phyloP scores from a whole-genome alignment of 2,329 filamentous ascomycete genomes.

The Dothistroma pini region DNA sequence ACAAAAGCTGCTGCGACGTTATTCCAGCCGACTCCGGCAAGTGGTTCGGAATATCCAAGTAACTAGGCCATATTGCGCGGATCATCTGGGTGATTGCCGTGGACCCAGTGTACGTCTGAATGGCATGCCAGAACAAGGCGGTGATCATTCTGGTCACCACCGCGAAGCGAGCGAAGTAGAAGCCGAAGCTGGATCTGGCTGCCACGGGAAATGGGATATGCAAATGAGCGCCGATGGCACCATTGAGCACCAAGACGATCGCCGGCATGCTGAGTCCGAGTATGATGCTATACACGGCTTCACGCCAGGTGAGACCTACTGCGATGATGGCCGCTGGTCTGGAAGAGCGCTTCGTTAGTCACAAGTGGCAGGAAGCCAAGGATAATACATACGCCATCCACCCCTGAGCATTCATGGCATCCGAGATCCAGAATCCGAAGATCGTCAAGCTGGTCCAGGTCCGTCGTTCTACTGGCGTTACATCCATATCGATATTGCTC shows the following conservation, averaged over 20 bases:
- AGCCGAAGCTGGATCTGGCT: slow-evolving; percentile 54
- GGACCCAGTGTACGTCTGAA: slow-evolving; percentile 62
- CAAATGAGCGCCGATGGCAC: slow-evolving; percentile 48
- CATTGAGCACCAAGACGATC: slow-evolving; percentile 33
- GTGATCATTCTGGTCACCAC: slow-evolving; percentile 53
- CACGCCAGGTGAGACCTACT: slow-evolving; percentile 43
- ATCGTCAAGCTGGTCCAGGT: slow-evolving; percentile 45
- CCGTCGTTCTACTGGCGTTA: slow-evolving; percentile 44
- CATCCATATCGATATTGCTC: slow-evolving; percentile 47
- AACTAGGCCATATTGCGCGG: slow-evolving; percentile 57
- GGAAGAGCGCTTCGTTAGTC: neutral
- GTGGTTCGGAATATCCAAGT: slow-evolving; percentile 50
- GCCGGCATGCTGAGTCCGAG: slow-evolving; percentile 34
- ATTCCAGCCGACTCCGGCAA: slow-evolving; percentile 53
- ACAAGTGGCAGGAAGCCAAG: neutral
- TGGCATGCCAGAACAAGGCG: slow-evolving; percentile 61
- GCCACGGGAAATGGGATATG: slow-evolving; percentile 57
- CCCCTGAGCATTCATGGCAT: slow-evolving; percentile 44
- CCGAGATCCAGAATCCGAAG: slow-evolving; percentile 46
- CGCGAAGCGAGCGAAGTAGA: slow-evolving; percentile 55
- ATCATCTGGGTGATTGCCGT: slow-evolving; percentile 52
- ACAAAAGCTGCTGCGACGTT: slow-evolving; percentile 54
- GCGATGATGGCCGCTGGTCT: slow-evolving; percentile 46
- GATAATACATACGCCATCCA: slow-evolving; percentile 32
- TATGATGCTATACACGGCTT: slow-evolving; percentile 36